Base-by-base conservation (phyloP, 257 asterid genomes). In the Coffea canephora region DNA sequence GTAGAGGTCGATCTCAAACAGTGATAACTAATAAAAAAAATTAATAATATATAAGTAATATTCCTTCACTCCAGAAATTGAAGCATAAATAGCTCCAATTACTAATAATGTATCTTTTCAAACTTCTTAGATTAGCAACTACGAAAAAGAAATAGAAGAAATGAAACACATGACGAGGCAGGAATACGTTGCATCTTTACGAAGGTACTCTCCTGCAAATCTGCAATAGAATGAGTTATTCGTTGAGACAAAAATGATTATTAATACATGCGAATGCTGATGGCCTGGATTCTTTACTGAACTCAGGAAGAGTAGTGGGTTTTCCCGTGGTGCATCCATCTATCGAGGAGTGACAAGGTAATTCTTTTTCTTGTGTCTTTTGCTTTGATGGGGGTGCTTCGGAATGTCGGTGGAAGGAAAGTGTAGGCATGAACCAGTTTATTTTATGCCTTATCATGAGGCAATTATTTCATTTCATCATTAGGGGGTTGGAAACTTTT, bases 311-410 rank as follows among this genome's bases (percentile, higher is more conserved):
- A 93, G 98, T 78, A 94, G 98, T 52, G 98, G 98, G 46, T 94
- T 94, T 82, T 94, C 98, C 62, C 92, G 97, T 6, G 98, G 98
- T 31, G 97, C 97, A 8, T 94, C 97, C 19, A 91, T 92, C 71
- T 94, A 94, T 78, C 91, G 97, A 72, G 98, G 98, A 14, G 98
- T 94, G 48, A 94, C 98, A 11, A 93, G 98, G 98, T 94, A 89
- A 66, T 31, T 49, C 14, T 4, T 9, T 43, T 31, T 11, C 15
- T 11, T 69, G 54, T 27, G 7, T 0, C 6, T 43, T 2, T 9
- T 46, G 52, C 46, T 21, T 59, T 19, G 6, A 0, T 9, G n/a
- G 55, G 5, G 34, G 55, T 0, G 21, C 3, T 67, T 34, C 9
- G 71, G 48, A 39, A 1, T 10, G 71, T 12, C 2, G 19, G 19